Evolutionary conservation across 495 filamentous ascomycete genomes (phyloP), one percentile per base, ranked within the genome.

Genomic region (Xylaria scruposa): DNA sequence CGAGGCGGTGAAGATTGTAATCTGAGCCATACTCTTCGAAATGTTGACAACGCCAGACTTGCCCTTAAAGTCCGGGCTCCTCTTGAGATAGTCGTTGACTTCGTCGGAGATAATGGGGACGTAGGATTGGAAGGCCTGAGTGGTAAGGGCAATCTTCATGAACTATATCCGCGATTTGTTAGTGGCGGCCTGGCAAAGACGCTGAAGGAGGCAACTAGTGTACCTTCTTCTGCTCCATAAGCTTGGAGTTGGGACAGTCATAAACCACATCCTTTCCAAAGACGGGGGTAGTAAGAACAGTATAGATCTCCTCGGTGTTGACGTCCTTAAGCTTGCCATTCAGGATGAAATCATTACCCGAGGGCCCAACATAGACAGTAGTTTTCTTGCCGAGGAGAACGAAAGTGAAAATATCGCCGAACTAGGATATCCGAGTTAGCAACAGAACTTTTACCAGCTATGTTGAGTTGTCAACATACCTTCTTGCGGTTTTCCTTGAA

Each of bases 231-330:
- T 94, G 92, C 79, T 94, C 91, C 88, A 94, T 93, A 67, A 94
- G 84, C 80, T 95, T 94, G 61, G 92, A 84, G 77, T 95, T 95
- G 36, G 93, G 93, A 78, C 92, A 94, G 80, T 97, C 93, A 78
- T 95, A 97, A 21, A 95, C 91, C 26, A 97, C 93, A 81, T 94
- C 93, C 53, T 89, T 89, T 70, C 93, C 93, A 75, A 97, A 97
- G 42, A 97, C 92, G 3, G 93, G 93, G 6, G 91, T 95, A 6
- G 93, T 97, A 58, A 97, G 85, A 56, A 91, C 90, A 38, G 88
- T 88, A 80, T 96, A 96, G 74, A 94, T 88, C 46, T 95, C 93
- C 79, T 96, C 93, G 15, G 93, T 92, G 77, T 88, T 91, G 56
- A 95, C 89, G 78, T 95, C 92, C 76, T 89, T 90, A 59, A 93